Percentiles rank a stretch among this genome's conserved stretches.
Evolutionary conservation across 495 filamentous ascomycete genomes (phyloP).

Genomic region (Lepidopterella palustris): DNA sequence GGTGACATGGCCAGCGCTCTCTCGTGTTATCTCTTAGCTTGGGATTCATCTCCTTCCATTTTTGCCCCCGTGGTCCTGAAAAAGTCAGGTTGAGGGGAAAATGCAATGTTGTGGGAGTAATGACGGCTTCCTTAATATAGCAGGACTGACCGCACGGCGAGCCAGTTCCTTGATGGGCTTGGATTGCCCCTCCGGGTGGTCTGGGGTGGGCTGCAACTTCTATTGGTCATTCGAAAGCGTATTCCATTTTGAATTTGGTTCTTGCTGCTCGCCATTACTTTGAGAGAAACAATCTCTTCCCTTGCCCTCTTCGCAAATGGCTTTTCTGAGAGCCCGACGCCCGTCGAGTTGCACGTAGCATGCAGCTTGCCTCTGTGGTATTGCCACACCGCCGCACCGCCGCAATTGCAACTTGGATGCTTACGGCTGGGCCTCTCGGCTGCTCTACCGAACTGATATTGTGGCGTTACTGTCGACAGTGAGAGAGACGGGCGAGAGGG

Average conservation of each 20-base stretch:
- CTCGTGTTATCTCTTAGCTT: slow-evolving; percentile 5
- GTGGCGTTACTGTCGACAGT: not conserved
- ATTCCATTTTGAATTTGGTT: slow-evolving; percentile 20
- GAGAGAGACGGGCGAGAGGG: not conserved
- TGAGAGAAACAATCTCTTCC: slow-evolving; percentile 7
- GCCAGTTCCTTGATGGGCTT: slow-evolving; percentile 18
- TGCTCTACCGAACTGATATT: slow-evolving; percentile 18
- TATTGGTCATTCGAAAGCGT: slow-evolving; percentile 21
- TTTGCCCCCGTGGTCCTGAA: slow-evolving; percentile 5
- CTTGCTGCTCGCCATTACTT: slow-evolving; percentile 1
- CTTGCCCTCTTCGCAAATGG: slow-evolving; percentile 21
- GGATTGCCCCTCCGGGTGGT: slow-evolving; percentile 3
- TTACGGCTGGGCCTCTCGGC: slow-evolving; percentile 8
- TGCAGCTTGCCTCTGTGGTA: slow-evolving; percentile 20
- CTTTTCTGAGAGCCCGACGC: slow-evolving; percentile 6
- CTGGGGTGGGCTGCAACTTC: slow-evolving; percentile 5
- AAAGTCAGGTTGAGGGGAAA: not conserved
- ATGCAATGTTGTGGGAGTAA: slow-evolving; percentile 15
- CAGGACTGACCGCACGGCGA: slow-evolving; percentile 12
- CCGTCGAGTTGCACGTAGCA: slow-evolving; percentile 10
- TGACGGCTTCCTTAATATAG: slow-evolving; percentile 20
- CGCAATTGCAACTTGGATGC: slow-evolving; percentile 8
- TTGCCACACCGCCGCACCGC: not conserved
- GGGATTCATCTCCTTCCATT: not conserved
- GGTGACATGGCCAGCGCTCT: not conserved